These are phyloP conservation scores for Exophiala sp. DNA, from an alignment of 2,329 filamentous ascomycete species.

Conservation along the genomic window DNA sequence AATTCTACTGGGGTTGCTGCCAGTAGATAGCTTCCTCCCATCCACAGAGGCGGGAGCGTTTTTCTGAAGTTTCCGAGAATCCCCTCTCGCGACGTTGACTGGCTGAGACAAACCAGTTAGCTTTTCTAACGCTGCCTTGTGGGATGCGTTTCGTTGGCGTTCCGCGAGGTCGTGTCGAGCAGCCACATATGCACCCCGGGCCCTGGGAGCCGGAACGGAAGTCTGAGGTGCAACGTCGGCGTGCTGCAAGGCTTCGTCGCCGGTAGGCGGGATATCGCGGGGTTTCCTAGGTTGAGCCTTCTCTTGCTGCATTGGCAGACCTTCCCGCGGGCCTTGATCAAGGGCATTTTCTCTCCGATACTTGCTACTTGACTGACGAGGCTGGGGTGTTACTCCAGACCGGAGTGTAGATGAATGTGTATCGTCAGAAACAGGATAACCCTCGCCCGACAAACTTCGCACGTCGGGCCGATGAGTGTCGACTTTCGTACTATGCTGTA, in stretches of 20 bases:
- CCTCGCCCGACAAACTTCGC: constrained; percentile 20
- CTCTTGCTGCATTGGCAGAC: neutral
- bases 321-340: neutral
- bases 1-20: constrained; percentile 17
- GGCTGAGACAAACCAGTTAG: constrained; percentile 20
- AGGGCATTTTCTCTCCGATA: constrained; percentile 7
- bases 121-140: constrained; percentile 28
- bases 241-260: neutral
- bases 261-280: neutral
- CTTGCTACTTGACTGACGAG: constrained; percentile 12
- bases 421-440: constrained; percentile 29
- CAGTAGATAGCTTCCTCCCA: neutral
- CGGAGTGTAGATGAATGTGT: constrained; percentile 11
- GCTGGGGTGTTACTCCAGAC: neutral
- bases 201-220: neutral
- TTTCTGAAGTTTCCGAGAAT: constrained; percentile 24
- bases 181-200: constrained; percentile 1
- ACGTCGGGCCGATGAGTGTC: constrained; percentile 30
- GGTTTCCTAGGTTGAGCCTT: constrained; percentile 7
- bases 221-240: neutral
- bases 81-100: constrained; percentile 8
- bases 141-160: constrained; percentile 27
- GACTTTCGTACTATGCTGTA: constrained; percentile 32
- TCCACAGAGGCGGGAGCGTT: constrained; percentile 2
- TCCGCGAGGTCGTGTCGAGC: constrained; percentile 7